Conservation (phyloP, 371 early-diverging fungal genomes). For the Zychaea mexicana region DNA sequence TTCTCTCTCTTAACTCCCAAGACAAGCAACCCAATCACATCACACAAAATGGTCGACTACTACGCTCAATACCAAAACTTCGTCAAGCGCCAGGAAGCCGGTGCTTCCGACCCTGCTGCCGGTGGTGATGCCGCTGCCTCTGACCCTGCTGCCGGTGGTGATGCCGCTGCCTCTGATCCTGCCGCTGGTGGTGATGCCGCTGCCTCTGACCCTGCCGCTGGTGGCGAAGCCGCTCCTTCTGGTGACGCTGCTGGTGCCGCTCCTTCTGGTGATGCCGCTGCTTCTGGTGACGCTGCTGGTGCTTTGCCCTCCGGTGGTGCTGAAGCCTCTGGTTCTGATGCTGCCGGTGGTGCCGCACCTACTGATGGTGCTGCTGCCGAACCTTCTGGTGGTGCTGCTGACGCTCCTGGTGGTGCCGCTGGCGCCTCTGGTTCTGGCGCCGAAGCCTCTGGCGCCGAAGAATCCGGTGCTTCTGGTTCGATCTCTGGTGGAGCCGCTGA, state of each 20-base stretch:
- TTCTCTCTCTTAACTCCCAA: too few relatives aligned
- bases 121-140: background rate
- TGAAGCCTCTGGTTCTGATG: background rate
- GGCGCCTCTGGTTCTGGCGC: background rate
- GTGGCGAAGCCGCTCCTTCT: background rate
- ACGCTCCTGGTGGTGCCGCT: background rate
- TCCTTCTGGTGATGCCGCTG: background rate
- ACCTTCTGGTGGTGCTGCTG: background rate
- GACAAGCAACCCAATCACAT: background rate
- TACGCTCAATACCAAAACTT: background rate
- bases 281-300: background rate
- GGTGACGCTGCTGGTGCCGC: background rate
- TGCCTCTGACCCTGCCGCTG: background rate
- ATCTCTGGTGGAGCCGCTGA: background rate
- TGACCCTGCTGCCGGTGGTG: background rate
- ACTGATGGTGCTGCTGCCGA: background rate
- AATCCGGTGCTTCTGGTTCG: background rate
- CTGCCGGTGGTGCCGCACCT: background rate
- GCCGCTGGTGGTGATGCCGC: background rate
- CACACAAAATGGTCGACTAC: background rate
- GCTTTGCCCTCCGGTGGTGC: background rate
- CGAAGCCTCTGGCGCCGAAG: background rate
- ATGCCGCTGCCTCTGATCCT: background rate
- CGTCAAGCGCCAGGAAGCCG: background rate
- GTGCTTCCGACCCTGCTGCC: background rate